These are phyloP conservation scores for Aspergillus brasiliensis DNA, from an alignment of 2,329 filamentous ascomycete species.

Conservation along the genomic window DNA sequence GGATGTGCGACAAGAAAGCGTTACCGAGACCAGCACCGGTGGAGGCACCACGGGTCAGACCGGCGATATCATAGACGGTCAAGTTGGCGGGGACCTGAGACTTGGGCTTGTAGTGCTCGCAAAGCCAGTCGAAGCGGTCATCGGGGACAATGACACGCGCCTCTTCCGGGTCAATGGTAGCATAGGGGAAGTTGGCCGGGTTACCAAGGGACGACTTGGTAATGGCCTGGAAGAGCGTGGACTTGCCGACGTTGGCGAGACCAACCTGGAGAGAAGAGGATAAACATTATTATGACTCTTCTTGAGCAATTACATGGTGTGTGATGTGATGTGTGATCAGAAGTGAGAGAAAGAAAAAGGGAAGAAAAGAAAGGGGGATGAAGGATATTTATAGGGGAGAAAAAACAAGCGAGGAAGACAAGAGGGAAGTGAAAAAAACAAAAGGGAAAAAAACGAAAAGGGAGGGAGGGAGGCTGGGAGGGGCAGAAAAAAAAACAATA, in stretches of 20 bases:
- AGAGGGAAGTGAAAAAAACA: conserved; percentile 29
- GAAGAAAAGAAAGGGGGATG: not conserved
- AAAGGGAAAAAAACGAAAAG: conserved; percentile 2
- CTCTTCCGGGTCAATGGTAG: conserved; percentile 98
- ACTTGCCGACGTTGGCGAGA: conserved; percentile 98
- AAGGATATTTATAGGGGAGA: conserved; percentile 3
- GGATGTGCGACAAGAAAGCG: conserved; percentile 96
- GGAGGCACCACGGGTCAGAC: conserved; percentile 91
- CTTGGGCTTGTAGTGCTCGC: conserved; percentile 96
- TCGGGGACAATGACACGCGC: conserved; percentile 96
- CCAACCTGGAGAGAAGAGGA: conserved; percentile 67
- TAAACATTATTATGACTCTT: conserved; percentile 9
- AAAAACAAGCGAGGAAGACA: conserved; percentile 17
- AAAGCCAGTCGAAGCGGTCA: conserved; percentile 93
- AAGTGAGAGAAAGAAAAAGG: conserved; percentile 11
- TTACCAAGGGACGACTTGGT: conserved; percentile 97
- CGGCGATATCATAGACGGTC: conserved; percentile 98
- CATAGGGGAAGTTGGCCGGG: conserved; percentile 98
- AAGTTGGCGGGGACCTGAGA: conserved; percentile 95
- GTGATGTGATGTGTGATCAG: conserved; percentile 12
- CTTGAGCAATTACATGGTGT: conserved; percentile 12
- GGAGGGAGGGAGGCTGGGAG: conserved; percentile 18
- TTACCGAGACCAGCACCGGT: conserved; percentile 98
- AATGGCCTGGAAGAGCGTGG: conserved; percentile 98
- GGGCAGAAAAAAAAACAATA: conserved; percentile 31